Base-by-base conservation (phyloP, 768 basidiomycete species). In the Hypholoma fasciculare region DNA sequence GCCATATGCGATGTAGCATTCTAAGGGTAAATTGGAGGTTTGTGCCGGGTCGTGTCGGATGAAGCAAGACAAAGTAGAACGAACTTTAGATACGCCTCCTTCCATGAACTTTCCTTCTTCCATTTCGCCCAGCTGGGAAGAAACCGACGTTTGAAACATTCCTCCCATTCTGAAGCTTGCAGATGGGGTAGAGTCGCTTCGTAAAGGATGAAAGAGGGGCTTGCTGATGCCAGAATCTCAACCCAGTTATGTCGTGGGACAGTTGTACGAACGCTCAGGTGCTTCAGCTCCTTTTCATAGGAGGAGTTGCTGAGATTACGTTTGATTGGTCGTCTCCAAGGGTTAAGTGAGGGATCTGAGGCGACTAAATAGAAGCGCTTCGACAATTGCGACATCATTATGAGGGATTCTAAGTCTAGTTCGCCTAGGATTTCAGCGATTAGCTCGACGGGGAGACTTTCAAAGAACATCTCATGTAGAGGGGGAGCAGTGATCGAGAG, bases 171-270 rank as follows among this genome's bases (percentile, higher is more conserved):
- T 1, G 69, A 63, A 12, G 83, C 75, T 61, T 72, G 82, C 60
- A 92, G 72, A 65, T 88, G 87, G 7, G 91, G 91, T 34, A 90
- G 71, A 7, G 88, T 86, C 23, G 84, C 76, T 44, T 89, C 82
- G 64, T 84, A 88, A 7, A 92, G 74, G 39, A 93, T 76, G 69
- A 86, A 90, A 4, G 76, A 66, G 0, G 90, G 78, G 27, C 74
- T 72, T 12, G 87, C 91, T 14, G 84, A 70, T n/a, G 81, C 79
- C 50, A 92, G 68, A 36, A 92, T 85, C 56, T 90, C 88, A 50
- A 93, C 79, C 87, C 89, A 93, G 66, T 92, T 93, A 54, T 88
- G 85, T 47, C 87, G 78, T 4, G 91, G 90, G 1, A 92, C 86
- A 37, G 74, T 83, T 36, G 73, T 73, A 34, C 83, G 83, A 34